Percentiles rank a stretch among this genome's conserved stretches.
Conservation (phyloP, 495 filamentous ascomycete genomes). For the Annulohypoxylon maeteangense region DNA sequence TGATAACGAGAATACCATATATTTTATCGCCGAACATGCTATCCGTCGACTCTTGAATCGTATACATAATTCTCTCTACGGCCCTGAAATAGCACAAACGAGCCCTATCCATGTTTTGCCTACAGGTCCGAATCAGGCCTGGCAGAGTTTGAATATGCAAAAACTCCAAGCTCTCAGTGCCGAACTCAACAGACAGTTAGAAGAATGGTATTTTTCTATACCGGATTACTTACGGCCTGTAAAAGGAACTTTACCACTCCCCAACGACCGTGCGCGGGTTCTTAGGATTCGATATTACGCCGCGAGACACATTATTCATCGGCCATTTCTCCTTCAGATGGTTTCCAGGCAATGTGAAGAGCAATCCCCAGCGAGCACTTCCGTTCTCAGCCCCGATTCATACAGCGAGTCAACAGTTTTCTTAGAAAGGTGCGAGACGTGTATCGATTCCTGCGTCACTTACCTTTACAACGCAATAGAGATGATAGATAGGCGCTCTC, state of each 20-base stretch:
- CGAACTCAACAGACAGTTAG: constrained; percentile 51
- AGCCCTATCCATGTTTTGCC: constrained; percentile 29
- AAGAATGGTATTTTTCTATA: constrained; percentile 53
- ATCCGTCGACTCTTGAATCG: constrained; percentile 52
- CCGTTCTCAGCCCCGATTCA: constrained; percentile 36
- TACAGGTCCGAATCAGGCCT: constrained; percentile 42
- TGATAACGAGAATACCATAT: constrained; percentile 49
- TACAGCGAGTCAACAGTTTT: constrained; percentile 40
- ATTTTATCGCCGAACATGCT: constrained; percentile 51
- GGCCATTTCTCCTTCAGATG: constrained; percentile 49
- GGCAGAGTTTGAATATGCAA: constrained; percentile 45
- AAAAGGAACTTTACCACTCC: constrained; percentile 40
- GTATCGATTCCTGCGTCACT: constrained; percentile 48
- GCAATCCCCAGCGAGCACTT: constrained; percentile 41
- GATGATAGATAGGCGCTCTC: constrained; percentile 48
- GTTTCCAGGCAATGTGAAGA: constrained; percentile 40
- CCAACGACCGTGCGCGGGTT: constrained; percentile 47
- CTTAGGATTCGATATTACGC: constrained; percentile 52
- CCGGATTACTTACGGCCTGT: constrained; percentile 48
- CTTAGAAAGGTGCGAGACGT: constrained; percentile 47
- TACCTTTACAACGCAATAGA: constrained; percentile 48
- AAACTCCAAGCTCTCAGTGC: constrained; percentile 47
- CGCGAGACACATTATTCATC: constrained; percentile 50
- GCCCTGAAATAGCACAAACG: constrained; percentile 41
- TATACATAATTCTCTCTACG: constrained; percentile 53